A percentile compares a stretch with the other conserved stretches of the same genome.
These are phyloP conservation scores for Iodosphaeria phyllophila DNA, from an alignment of 2,329 filamentous ascomycete genomes.

Conservation along the genomic window DNA sequence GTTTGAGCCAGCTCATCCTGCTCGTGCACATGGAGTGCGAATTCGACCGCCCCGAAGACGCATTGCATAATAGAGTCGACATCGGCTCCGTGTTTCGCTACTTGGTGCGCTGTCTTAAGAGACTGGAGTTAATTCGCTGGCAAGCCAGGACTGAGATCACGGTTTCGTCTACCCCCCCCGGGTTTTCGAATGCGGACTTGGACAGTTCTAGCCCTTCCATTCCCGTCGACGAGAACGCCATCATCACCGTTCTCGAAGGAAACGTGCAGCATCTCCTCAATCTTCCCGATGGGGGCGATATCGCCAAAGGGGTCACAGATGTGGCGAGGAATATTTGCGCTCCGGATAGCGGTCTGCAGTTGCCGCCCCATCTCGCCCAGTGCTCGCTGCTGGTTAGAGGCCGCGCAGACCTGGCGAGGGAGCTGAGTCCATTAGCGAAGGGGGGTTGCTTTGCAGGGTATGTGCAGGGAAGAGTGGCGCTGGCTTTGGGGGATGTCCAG, in stretches of 20 bases:
- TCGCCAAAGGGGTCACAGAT: slow-evolving; percentile 42
- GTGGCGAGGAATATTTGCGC: slow-evolving; percentile 48
- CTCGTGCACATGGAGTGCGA: slow-evolving; percentile 76
- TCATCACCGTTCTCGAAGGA: slow-evolving; percentile 39
- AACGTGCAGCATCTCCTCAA: slow-evolving; percentile 45
- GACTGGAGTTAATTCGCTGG: slow-evolving; percentile 58
- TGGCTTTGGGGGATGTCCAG: slow-evolving; percentile 56
- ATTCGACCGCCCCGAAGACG: slow-evolving; percentile 53
- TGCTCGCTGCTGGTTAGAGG: slow-evolving; percentile 41
- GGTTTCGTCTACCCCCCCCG: slow-evolving; percentile 23
- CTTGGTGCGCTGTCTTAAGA: slow-evolving; percentile 51
- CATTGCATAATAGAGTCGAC: slow-evolving; percentile 37
- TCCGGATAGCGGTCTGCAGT: slow-evolving; percentile 44
- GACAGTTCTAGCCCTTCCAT: slow-evolving; percentile 12
- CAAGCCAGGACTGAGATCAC: slow-evolving; percentile 39
- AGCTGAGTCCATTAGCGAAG: slow-evolving; percentile 35
- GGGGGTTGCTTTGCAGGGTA: slow-evolving; percentile 53
- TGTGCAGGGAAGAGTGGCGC: slow-evolving; percentile 61
- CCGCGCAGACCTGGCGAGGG: slow-evolving; percentile 38
- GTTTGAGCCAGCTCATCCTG: slow-evolving; percentile 68
- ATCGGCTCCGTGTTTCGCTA: slow-evolving; percentile 52
- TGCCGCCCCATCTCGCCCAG: slow-evolving; percentile 40
- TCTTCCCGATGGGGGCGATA: slow-evolving; percentile 28
- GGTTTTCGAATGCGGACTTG: slow-evolving; percentile 17
- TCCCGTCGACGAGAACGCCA: slow-evolving; percentile 23